Evolutionary conservation across 768 basidiomycete species (phyloP), one percentile per base, ranked within the genome.

Genomic region (Tephrocybe rancida): DNA sequence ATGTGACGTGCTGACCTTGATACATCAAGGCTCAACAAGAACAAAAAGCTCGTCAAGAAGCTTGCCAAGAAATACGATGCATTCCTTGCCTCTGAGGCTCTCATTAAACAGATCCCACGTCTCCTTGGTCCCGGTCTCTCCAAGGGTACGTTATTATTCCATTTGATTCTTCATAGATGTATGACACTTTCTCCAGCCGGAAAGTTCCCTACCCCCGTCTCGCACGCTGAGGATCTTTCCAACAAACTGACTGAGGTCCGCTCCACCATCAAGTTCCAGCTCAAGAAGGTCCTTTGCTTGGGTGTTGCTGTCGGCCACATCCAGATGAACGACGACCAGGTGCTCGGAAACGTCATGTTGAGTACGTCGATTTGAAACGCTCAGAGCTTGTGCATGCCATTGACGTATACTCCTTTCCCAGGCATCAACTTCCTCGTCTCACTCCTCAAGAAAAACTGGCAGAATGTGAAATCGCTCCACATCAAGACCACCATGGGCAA

Each of bases 21-120:
- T 37, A 9, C 14, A 16, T 22, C 19, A n/a, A 93, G 91, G 76
- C 84, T 98, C 61, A 97, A 96, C 88, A 96, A 97, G 81, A 99
- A 98, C 86, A 98, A 99, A 84, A 99, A 99, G 80, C 92, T 99
- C 58, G 97, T 98, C 69, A 99, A 98, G 84, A 97, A 97, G 81
- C 91, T 98, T 64, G 96, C 96, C 62, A 98, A 98, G 83, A 98
- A 98, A 73, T 95, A 98, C 79, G 95, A 99, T 65, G 95, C 96
- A 55, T 99, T 99, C 88, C 79, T 99, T 61, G 85, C 96, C 30
- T 98, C 97, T 54, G 97, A 99, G 74, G 78, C 92, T 56, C 83
- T 99, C 63, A 98, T 99, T 84, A 98, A 97, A 83, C 96, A 98
- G 79, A 98, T 99, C 57, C 97, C 97, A 62, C 96, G 97, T 95